phyloP scores from a whole-genome alignment of 805 yeast genomes.

The Ogataea haglerorum region DNA sequence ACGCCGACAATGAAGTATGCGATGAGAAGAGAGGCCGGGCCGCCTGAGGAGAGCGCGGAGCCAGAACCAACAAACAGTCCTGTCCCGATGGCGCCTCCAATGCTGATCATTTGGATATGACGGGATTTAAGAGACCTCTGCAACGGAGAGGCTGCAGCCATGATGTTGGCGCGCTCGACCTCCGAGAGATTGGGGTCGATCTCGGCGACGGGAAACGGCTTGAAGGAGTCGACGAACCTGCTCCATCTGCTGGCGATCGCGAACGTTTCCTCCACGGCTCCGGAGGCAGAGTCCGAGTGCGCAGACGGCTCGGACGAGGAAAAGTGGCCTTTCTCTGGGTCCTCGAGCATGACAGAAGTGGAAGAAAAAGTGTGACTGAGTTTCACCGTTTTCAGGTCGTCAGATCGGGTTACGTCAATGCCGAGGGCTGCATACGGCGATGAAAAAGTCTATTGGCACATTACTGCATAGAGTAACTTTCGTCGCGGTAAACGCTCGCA shows the following conservation, averaged over 20 bases:
- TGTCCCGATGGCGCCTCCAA: conserved; percentile 76
- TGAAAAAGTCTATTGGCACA: not conserved
- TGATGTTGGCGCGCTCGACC: conserved; percentile 38
- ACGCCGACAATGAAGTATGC: conserved; percentile 52
- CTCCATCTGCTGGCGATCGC: conserved; percentile 2
- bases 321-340: not conserved
- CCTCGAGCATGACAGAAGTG: not conserved
- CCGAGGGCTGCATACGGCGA: not conserved
- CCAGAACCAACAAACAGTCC: conserved; percentile 73
- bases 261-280: conserved; percentile 16
- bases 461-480: not conserved
- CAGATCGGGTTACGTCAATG: not conserved
- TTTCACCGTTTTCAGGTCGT: not conserved
- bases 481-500: not conserved
- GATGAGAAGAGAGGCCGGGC: conserved; percentile 63
- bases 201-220: conserved; percentile 27
- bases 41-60: conserved; percentile 51
- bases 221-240: conserved; percentile 22
- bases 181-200: conserved; percentile 38
- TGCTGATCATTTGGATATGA: conserved; percentile 70
- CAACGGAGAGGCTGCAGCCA: conserved; percentile 43
- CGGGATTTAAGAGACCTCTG: conserved; percentile 50
- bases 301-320: not conserved
- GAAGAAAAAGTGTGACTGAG: not conserved
- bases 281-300: not conserved